Evolutionary conservation across 83 land plant genomes (phyloP), one percentile per base, ranked within the genome.

Genomic region (Picea abies): DNA sequence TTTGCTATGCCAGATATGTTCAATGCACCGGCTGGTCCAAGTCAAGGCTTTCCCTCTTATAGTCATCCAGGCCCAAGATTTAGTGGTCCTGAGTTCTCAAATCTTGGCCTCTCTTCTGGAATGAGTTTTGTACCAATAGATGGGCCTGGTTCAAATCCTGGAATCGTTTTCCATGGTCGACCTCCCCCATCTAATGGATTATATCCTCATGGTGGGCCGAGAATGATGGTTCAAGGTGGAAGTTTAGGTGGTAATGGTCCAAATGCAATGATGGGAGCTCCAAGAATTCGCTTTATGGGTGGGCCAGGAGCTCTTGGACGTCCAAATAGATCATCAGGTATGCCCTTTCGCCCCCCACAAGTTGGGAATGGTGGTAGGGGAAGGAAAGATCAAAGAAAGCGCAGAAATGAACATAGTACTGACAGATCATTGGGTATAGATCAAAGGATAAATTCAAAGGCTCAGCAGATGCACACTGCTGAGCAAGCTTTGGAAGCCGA

Each of bases 111-210:
- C 35, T 81, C 41, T 37, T 41, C 82, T 61, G 71, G 52, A 17
- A 86, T 86, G 88, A 73, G 82, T 69, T 87, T 83, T 79, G 84
- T 81, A 14, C 89, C 83, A 26, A 86, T 89, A 79, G 89, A 89
- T 60, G 92, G 88, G 71, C 68, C 85, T 11, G 93, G 88, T 47
- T 91, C 93, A 15, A 82, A 81, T 56, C 58, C 89, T 73, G 92
- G 91, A 32, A 94, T 94, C 92, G 88, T 92, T 84, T 93, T 94
- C 86, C 95, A 80, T 39, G 92, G 93, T 3, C 84, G 96, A 60
- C 91, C 94, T 65, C 84, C 92, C 15, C 94, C 89, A 65, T 89
- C 93, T 39, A 90, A 84, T 61, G 88, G 86, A 11, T 79, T 89
- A 35, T 92, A 93, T 80, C 89, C 89, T 3, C 81, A 68, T 44